Base-by-base conservation (phyloP, 2,329 filamentous ascomycete genomes). In the Colletotrichum sansevieriae region DNA sequence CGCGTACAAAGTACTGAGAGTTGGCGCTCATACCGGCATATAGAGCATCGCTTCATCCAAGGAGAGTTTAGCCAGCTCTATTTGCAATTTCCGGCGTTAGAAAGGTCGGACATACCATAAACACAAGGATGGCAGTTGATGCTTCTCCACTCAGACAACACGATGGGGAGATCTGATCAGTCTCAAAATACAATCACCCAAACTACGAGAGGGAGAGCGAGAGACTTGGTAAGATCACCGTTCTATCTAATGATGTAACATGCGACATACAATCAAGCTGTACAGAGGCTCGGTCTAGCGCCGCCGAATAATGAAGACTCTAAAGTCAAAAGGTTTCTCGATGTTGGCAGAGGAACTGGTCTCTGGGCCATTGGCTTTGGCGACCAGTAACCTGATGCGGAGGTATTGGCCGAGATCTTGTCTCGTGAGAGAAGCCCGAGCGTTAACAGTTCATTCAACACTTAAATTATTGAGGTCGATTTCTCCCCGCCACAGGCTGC, bases 261-360 rank as follows among this genome's bases (percentile, higher is more conserved):
- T 29, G 4, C 3, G 25, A 29, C 3, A 7, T 5, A 29, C 4
- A 7, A 29, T 5, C 25, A 29, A 6, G 25, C 25, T 29, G 1
- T 29, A 7, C 4, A 29, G 18, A 18, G 18, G 33, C 72, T 75
- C 39, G 59, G 73, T 9, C 39, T 75, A n/a, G 70, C 73, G 35
- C 66, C 72, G 33, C 55, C 59, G 7, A 63, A 68, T 25, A 46
- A 61, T 8, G 55, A 65, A 2, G 61, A 64, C 7, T 41, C 66
- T 1, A 56, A 67, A 41, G 22, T 51, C 5, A 64, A 61, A 0
- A 71, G 68, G 18, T 75, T 81, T 10, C 75, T 86, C 2, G 84
- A 86, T 73, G 71, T 83, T 43, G 83, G 83, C 15, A 84, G 82
- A 1, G 83, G 84, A 0, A 85, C 83, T 6, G 83, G 83, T 13